Conservation (phyloP, 1,139 yeast genomes). For the Suhomyces yuchorum region DNA sequence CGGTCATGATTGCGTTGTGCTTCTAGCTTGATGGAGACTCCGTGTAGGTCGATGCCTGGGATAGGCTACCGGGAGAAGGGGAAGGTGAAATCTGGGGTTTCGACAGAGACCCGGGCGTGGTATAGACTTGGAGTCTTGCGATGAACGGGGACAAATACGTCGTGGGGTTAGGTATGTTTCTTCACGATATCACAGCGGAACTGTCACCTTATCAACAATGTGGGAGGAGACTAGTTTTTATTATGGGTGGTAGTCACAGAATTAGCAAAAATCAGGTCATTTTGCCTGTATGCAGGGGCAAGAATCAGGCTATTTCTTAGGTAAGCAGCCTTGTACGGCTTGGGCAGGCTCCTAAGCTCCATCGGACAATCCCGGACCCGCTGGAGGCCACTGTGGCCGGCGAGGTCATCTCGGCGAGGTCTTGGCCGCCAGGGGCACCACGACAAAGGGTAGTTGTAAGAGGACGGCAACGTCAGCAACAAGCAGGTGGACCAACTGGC, state of each 20-base stretch:
- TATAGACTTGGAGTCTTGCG: background rate
- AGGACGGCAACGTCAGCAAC: background rate
- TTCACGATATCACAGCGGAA: background rate
- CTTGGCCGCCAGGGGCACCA: background rate
- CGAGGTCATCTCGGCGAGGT: conserved; percentile 1
- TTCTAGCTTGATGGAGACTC: background rate
- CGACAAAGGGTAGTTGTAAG: background rate
- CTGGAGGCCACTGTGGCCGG: background rate
- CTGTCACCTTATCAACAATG: background rate
- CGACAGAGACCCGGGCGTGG: background rate
- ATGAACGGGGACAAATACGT: background rate
- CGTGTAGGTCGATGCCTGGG: background rate
- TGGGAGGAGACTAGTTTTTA: conserved; percentile 10
- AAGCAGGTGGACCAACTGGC: too few species aligned
- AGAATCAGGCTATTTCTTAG: conserved; percentile 14
- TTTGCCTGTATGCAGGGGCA: conserved; percentile 15
- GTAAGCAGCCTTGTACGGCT: conserved; percentile 4
- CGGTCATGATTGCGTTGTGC: conserved; percentile 17
- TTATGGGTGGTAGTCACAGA: conserved; percentile 8
- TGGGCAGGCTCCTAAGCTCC: background rate
- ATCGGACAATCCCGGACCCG: conserved; percentile 1
- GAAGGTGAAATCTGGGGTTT: background rate
- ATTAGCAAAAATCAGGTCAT: conserved; percentile 17
- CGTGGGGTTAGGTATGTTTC: background rate
- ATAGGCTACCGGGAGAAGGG: background rate